Percentiles rank a stretch among this genome's conserved stretches.
Evolutionary conservation across 192 early-diverging fungal genomes (phyloP).

Genomic region (Rhizophagus clarus): DNA sequence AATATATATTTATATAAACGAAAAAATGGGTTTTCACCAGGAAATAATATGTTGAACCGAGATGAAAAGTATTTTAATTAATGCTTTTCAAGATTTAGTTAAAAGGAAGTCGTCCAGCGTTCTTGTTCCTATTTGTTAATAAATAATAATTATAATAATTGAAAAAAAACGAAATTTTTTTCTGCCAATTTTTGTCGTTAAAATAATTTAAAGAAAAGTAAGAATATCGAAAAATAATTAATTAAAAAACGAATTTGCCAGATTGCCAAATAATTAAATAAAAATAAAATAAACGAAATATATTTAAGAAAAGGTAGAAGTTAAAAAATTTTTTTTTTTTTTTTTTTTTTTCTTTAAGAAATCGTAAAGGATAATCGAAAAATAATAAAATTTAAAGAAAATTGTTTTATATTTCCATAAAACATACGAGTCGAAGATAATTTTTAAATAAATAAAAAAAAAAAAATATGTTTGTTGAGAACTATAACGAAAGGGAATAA

Average conservation of each 20-base stretch:
- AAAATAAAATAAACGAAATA: neutral
- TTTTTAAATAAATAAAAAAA: neutral
- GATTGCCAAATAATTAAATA: neutral
- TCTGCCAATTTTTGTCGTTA: conserved; percentile 18
- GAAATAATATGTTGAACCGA: neutral
- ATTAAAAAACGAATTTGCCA: conserved; percentile 3
- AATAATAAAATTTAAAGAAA: too few relatives aligned
- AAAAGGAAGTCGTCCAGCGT: conserved; percentile 21
- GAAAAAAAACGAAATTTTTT: neutral
- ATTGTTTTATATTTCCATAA: too few relatives aligned
- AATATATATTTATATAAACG: neutral
- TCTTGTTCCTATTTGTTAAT: neutral
- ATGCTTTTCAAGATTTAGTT: conserved; percentile 1
- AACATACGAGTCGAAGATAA: neutral
- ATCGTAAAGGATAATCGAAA: neutral
- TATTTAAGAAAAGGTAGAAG: neutral
- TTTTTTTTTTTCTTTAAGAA: conserved; percentile 1
- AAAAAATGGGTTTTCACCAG: conserved; percentile 13
- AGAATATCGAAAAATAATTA: conserved; percentile 1
- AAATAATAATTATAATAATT: too few relatives aligned
- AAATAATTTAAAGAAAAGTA: neutral
- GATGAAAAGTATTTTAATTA: neutral
- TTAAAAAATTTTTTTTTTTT: neutral
- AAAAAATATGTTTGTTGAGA: neutral
- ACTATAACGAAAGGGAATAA: neutral